These are phyloP conservation scores for Diplodia sapinea DNA, from an alignment of 2,329 filamentous ascomycete genomes.

Conservation along the genomic window DNA sequence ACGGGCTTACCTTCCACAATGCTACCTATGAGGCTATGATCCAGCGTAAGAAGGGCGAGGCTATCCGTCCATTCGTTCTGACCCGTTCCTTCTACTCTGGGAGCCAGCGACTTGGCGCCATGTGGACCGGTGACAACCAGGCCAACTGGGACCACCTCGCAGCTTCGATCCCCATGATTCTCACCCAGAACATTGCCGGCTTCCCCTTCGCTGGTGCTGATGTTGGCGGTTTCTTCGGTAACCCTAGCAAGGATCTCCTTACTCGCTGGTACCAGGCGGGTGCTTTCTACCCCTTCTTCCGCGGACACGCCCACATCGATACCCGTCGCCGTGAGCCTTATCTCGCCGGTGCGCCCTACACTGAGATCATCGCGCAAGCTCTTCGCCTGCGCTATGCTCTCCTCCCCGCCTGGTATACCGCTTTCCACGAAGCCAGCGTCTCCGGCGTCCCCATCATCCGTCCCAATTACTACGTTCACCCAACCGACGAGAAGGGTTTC, in stretches of 20 bases:
- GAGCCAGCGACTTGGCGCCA: constrained; percentile 86
- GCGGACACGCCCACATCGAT: constrained; percentile 95
- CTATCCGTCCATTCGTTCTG: constrained; percentile 85
- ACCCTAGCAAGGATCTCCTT: constrained; percentile 89
- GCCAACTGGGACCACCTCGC: constrained; percentile 90
- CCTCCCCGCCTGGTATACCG: constrained; percentile 94
- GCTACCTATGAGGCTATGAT: constrained; percentile 87
- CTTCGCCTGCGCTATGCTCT: constrained; percentile 87
- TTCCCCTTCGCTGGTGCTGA: constrained; percentile 95
- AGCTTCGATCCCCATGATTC: constrained; percentile 89
- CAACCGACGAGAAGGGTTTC: constrained; percentile 84
- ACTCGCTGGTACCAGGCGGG: constrained; percentile 97
- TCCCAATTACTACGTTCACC: constrained; percentile 92
- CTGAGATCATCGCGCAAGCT: constrained; percentile 82
- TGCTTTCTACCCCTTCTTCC: constrained; percentile 98
- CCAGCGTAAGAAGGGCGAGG: constrained; percentile 83
- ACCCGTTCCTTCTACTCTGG: constrained; percentile 93
- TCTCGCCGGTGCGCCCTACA: constrained; percentile 82
- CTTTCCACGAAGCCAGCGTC: constrained; percentile 86
- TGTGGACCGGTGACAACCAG: constrained; percentile 99
- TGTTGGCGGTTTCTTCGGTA: constrained; percentile 97
- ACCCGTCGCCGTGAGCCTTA: constrained; percentile 94
- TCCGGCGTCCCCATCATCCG: constrained; percentile 86
- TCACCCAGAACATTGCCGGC: constrained; percentile 89
- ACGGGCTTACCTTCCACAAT: constrained; percentile 94